Base-by-base conservation (phyloP, 768 basidiomycete species). In the Tricholoma hemisulphureum region DNA sequence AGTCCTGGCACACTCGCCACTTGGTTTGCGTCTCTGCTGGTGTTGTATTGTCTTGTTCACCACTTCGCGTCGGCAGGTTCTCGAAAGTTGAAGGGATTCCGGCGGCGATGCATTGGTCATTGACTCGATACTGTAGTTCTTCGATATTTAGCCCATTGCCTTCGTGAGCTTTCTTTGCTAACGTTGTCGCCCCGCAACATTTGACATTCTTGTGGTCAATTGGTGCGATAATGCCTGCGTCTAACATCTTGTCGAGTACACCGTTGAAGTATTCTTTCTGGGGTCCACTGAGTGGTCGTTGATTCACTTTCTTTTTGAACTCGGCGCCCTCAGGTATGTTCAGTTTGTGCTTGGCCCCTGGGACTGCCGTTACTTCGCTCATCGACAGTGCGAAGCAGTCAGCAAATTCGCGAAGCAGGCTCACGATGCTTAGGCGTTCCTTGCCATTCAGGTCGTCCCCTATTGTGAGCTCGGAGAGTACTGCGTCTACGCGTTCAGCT, bases 101-200 rank as follows among this genome's bases (percentile, higher is more conserved):
- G 7, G n/a, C n/a, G n/a, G n/a, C n/a, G n/a, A n/a, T n/a, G n/a
- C n/a, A n/a, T n/a, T n/a, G n/a, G n/a, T n/a, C n/a, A n/a, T n/a
- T n/a, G n/a, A n/a, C n/a, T n/a, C n/a, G n/a, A n/a, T n/a, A n/a
- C n/a, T n/a, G n/a, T 0, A 79, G 68, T 41, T 76, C 74, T 0
- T 73, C 69, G 1, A 73, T 45, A 0, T 68, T 61, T 0, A 77
- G 50, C 0, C 74, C 71, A 0, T 53, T 60, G 0, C 62, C 58
- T 1, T 71, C 63, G 29, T 75, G 71, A 3, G 66, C 71, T 49
- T 80, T 79, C 53, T 73, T 65, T 1, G 73, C 73, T 0, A 81
- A 63, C 0, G 63, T 72, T 0, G 69, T 74, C 5, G 64, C 69
- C 3, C 66, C 61, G 0, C 72, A 62, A 43, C 41, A n/a, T 16